Conservation (phyloP, 768 basidiomycete species). For the Leccinum ochraceum region DNA sequence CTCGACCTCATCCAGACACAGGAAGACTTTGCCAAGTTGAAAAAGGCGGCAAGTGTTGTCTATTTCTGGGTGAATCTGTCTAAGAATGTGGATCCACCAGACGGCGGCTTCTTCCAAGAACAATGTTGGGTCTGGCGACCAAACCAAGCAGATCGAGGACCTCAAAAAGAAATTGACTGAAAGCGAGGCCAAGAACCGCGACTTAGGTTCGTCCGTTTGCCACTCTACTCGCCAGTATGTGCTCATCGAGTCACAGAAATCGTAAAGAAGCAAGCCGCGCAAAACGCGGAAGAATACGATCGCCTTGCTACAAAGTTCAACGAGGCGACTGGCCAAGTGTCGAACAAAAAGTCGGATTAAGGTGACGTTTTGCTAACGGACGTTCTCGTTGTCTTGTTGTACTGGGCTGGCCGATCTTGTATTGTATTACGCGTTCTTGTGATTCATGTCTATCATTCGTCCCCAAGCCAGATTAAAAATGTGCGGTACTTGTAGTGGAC, state of each 20-base stretch:
- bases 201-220: slow-evolving; percentile 53
- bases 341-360: slow-evolving; percentile 69
- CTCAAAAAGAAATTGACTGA: slow-evolving; percentile 68
- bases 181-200: slow-evolving; percentile 57
- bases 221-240: neutral
- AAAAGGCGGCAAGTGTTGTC: slow-evolving; percentile 47
- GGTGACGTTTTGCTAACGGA: neutral
- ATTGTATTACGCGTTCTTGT: neutral
- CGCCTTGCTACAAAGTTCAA: slow-evolving; percentile 79
- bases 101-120: slow-evolving; percentile 36
- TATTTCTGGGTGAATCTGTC: neutral
- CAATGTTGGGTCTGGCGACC: slow-evolving; percentile 22
- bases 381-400: neutral
- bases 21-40: slow-evolving; percentile 83
- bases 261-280: slow-evolving; percentile 78
- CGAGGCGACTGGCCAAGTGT: slow-evolving; percentile 58
- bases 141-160: slow-evolving; percentile 51
- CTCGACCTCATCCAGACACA: slow-evolving; percentile 90
- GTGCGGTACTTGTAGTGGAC: no score
- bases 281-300: slow-evolving; percentile 81
- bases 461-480: neutral
- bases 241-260: slow-evolving; percentile 48
- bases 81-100: slow-evolving; percentile 23
- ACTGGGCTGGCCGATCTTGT: neutral
- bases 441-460: neutral